Conservation (phyloP, 1,139 yeast genomes). For the Sugiyamaella xylanicola region DNA sequence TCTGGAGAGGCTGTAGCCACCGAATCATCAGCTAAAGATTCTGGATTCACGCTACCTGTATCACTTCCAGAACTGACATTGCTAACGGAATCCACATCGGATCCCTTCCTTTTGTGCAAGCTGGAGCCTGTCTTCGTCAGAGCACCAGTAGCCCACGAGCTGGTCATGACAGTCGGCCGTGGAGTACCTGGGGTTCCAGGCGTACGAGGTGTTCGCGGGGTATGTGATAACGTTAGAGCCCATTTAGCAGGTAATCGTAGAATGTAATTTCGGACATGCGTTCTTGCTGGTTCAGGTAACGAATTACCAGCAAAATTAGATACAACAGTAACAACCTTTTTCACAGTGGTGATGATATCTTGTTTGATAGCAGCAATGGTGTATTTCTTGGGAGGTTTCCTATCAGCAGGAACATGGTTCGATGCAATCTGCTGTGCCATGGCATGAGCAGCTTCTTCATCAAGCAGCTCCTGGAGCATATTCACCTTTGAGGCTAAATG, state of each 20-base stretch:
- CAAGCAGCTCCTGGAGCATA: conserved; percentile 56
- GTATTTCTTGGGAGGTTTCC: conserved; percentile 20
- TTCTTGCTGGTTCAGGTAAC: conserved; percentile 79
- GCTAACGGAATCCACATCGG: background rate
- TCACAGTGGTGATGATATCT: conserved; percentile 85
- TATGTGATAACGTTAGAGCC: conserved; percentile 44
- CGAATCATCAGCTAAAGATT: background rate
- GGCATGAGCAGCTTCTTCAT: conserved; percentile 44
- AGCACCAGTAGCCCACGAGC: conserved; percentile 1
- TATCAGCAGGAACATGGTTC: conserved; percentile 30
- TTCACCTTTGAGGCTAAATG: conserved; percentile 66
- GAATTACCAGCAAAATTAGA: conserved; percentile 80
- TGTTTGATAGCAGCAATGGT: conserved; percentile 57
- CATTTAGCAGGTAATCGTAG: conserved; percentile 72
- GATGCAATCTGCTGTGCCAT: conserved; percentile 37
- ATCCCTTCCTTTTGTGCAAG: background rate
- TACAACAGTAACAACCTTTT: conserved; percentile 81
- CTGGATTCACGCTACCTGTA: background rate
- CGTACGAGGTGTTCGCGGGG: conserved; percentile 19
- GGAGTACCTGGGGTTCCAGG: conserved; percentile 19
- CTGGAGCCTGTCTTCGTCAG: background rate
- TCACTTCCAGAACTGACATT: background rate
- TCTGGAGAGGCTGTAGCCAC: background rate
- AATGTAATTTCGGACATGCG: conserved; percentile 78
- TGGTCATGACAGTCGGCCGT: conserved; percentile 19